phyloP scores from a whole-genome alignment of 2,329 filamentous ascomycete genomes.

The Paraconiothyrium brasiliense region DNA sequence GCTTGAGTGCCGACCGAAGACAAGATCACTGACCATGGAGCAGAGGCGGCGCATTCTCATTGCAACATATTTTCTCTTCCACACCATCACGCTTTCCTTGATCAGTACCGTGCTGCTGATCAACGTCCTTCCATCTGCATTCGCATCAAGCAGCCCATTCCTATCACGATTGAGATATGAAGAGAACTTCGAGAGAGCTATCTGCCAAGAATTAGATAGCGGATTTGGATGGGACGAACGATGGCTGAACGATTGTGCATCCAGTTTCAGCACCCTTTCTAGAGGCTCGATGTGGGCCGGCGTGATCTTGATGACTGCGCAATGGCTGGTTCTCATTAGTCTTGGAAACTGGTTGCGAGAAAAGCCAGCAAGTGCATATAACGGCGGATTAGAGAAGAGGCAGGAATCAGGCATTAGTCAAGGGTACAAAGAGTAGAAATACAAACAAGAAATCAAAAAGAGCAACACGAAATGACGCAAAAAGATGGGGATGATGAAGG shows the following conservation, averaged over 20 bases:
- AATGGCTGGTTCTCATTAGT: conserved; percentile 46
- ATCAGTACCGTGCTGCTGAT: conserved; percentile 38
- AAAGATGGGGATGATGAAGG: not conserved
- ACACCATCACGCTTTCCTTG: conserved; percentile 38
- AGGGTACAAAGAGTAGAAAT: conserved; percentile 11
- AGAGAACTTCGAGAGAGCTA: conserved; percentile 20
- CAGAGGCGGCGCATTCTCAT: conserved; percentile 37
- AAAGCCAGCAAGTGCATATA: conserved; percentile 4
- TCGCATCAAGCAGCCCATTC: conserved; percentile 31
- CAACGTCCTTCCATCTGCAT: conserved; percentile 33
- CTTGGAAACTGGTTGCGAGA: conserved; percentile 40
- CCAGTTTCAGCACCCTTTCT: conserved; percentile 35
- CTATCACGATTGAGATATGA: conserved; percentile 34
- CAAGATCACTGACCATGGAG: conserved; percentile 24
- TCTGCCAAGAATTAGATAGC: conserved; percentile 40
- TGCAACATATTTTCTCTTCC: conserved; percentile 37
- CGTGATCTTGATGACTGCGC: conserved; percentile 39
- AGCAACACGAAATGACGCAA: not conserved
- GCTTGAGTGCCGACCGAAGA: conserved; percentile 2
- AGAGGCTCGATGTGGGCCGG: conserved; percentile 32
- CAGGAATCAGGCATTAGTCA: conserved; percentile 13
- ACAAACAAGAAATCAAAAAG: conserved; percentile 1
- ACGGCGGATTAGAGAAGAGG: conserved; percentile 11
- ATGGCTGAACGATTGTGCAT: conserved; percentile 41
- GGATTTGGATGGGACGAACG: conserved; percentile 40